Base-by-base conservation (phyloP, 176 grass and related monocot genomes). In the Elaeis guineensis region DNA sequence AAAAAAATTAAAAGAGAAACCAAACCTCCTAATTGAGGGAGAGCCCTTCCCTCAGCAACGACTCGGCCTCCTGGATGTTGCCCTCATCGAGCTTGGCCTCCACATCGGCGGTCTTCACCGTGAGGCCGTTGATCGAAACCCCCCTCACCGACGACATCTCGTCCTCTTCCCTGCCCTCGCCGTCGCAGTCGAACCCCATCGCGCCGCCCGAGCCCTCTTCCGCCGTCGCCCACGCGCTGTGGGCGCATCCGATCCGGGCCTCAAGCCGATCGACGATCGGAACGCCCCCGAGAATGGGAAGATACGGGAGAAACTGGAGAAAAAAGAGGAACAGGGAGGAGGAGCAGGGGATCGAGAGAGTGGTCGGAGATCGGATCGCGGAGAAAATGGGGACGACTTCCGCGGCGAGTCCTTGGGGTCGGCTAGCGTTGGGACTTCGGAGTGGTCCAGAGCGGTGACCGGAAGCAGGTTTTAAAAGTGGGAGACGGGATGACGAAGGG, bases 31-130 rank as follows among this genome's bases (percentile, higher is more conserved):
- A 98, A 61, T 98, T 98, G 77, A 98, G 94, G 54, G 94, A 98
- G 19, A 98, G 94, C 29, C 88, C 94, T 78, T 98, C 94, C 67
- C 84, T 84, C 30, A 98, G 94, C 55, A 88, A 98, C 9, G 84
- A 98, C 81, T 98, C 94, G 4, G 94, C 94, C 76, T 98, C 88
- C 72, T 85, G 81, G 70, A 98, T 98, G 84, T 98, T 93, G 50
- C 84, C 88, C 5, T 98, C 88, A 55, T 98, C 93, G 63, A 83
- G 66, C 82, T 73, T 83, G 29, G 79, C 83, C 50, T 91, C 89
- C 35, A 73, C 69, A 56, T 86, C 87, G 5, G 83, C 77, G 7
- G 71, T 69, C 72, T 82, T 82, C 53, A 76, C 30, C 16, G 62
- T 69, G 54, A 82, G 25, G 32, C 64, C 50, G 50, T 32, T 32